phyloP scores from a whole-genome alignment of 345 rosid species.

The Euphorbia pulcherrima region DNA sequence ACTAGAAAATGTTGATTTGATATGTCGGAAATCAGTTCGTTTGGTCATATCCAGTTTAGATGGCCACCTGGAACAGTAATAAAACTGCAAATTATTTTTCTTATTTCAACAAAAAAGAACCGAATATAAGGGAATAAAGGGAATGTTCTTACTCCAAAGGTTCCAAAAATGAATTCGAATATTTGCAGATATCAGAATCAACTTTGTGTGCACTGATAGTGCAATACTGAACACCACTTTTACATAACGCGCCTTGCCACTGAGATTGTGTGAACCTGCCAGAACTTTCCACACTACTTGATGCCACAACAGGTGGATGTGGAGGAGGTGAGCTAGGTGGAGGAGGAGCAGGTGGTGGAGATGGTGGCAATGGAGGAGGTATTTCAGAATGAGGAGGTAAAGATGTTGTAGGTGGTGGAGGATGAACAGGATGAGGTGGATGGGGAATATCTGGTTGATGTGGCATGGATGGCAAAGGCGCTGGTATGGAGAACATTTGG shows the following conservation, averaged over 20 bases:
- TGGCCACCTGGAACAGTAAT: constrained; percentile 80
- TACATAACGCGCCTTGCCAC: constrained; percentile 85
- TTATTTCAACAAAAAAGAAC: constrained; percentile 16
- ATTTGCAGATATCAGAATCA: constrained; percentile 74
- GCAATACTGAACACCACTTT: constrained; percentile 92
- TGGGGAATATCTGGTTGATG: constrained; percentile 35
- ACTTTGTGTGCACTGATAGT: constrained; percentile 64
- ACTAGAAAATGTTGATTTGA: constrained; percentile 64
- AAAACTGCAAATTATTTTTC: constrained; percentile 7
- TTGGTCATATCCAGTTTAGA: constrained; percentile 83
- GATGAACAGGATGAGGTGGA: constrained; percentile 22
- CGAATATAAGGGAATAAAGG: constrained; percentile 9
- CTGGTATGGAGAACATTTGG: constrained; percentile 51
- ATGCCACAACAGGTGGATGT: constrained; percentile 42
- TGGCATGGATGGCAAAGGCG: constrained; percentile 38
- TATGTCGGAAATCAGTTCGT: constrained; percentile 82
- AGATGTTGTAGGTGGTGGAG: constrained; percentile 48
- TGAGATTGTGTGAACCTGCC: constrained; percentile 40
- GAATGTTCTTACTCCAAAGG: constrained; percentile 65
- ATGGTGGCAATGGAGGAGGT: constrained; percentile 50
- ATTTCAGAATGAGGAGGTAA: constrained; percentile 40
- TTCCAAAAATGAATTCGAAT: constrained; percentile 62
- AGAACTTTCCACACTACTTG: constrained; percentile 41
- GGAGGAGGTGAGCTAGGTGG: constrained; percentile 82
- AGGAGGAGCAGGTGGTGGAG: constrained; percentile 82